These are phyloP conservation scores for Babesia microti DNA, from an alignment of 169 alveolate genomes.

Conservation along the genomic window DNA sequence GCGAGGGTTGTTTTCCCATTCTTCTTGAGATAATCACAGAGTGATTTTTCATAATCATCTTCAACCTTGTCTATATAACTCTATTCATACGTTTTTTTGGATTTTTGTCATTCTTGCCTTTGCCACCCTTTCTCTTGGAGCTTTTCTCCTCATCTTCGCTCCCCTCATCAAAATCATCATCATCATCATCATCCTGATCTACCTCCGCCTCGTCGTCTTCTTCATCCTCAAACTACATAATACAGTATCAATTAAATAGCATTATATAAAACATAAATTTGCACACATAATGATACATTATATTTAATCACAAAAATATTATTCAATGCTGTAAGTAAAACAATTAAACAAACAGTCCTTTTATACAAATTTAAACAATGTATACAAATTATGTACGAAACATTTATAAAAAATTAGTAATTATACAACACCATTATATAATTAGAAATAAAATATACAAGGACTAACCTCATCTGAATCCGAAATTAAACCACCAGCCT, in stretches of 20 bases:
- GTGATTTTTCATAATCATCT: constrained; percentile 44
- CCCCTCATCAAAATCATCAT: constrained; percentile 53
- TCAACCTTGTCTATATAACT: constrained; percentile 24
- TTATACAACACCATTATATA: too few species aligned
- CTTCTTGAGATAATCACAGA: constrained; percentile 59
- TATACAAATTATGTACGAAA: too few species aligned
- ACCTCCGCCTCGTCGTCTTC: constrained; percentile 70
- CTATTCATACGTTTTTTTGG: constrained; percentile 20
- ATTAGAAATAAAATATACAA: too few species aligned
- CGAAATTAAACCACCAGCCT: constrained; percentile 33
- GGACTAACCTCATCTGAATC: too few species aligned
- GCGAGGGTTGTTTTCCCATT: constrained; percentile 66
- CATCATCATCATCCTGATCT: constrained; percentile 54
- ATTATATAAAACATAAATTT: too few species aligned
- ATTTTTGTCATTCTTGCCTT: constrained; percentile 25
- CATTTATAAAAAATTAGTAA: too few species aligned
- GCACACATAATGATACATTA: too few species aligned
- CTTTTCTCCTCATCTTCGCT: constrained; percentile 55
- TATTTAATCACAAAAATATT: too few species aligned
- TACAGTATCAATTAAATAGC: too few species aligned
- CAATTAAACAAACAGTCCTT: too few species aligned
- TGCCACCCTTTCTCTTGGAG: constrained; percentile 36
- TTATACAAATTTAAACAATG: too few species aligned
- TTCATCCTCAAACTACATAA: constrained; percentile 63
- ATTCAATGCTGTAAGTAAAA: too few species aligned